phyloP scores from a whole-genome alignment of 306 rosid genomes.

The Sophora flavescens region DNA sequence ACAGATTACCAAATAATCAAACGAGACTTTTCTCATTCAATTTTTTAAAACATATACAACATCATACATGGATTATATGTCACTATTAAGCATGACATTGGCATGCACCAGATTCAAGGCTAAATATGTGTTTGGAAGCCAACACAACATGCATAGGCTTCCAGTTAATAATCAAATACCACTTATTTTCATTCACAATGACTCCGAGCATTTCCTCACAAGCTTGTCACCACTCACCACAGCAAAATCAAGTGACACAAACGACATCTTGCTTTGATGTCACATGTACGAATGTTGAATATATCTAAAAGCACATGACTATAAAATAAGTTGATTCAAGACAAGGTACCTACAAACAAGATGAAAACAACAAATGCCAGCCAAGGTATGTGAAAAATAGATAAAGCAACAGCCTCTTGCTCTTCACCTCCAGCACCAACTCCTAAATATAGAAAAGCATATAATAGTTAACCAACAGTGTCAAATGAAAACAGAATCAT shows the following conservation, averaged over 20 bases:
- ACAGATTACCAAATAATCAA: conserved; percentile 12
- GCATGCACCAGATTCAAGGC: not conserved
- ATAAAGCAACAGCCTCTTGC: conserved; percentile 74
- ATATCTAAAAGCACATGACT: conserved; percentile 22
- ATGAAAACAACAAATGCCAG: conserved; percentile 70
- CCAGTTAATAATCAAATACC: not conserved
- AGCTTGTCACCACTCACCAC: not conserved
- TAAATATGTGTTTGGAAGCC: conserved; percentile 7
- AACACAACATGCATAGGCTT: not conserved
- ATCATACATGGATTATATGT: conserved; percentile 20
- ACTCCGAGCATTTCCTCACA: conserved; percentile 27
- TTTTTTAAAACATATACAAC: not conserved
- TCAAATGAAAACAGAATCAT: conserved; percentile 1
- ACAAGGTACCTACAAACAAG: conserved; percentile 94
- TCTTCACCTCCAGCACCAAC: conserved; percentile 97
- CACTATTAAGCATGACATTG: conserved; percentile 10
- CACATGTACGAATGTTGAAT: conserved; percentile 30
- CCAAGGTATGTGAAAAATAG: conserved; percentile 79
- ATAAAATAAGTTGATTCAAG: conserved; percentile 53
- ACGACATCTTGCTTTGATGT: not conserved
- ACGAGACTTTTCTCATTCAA: conserved; percentile 27
- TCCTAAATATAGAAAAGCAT: conserved; percentile 57
- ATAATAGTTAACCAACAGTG: not conserved
- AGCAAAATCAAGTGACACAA: conserved; percentile 34
- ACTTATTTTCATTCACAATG: conserved; percentile 34